phyloP scores from a whole-genome alignment of 495 filamentous ascomycete genomes.

The Cetradonia linearis region DNA sequence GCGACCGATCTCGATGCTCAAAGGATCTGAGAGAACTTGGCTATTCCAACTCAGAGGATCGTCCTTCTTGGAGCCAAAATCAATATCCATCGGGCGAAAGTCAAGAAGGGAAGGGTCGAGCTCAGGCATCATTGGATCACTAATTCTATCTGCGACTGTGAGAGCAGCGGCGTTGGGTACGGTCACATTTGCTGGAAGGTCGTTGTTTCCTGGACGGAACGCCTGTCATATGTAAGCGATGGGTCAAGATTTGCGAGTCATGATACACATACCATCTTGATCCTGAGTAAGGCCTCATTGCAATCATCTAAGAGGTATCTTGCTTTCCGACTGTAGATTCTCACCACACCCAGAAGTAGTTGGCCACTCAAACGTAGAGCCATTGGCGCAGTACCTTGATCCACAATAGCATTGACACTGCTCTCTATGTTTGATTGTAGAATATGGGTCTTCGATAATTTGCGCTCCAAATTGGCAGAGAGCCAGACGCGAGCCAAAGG shows the following conservation, averaged over 20 bases:
- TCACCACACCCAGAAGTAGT: slow-evolving; percentile 85
- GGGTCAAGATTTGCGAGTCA: not conserved
- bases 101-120: slow-evolving; percentile 67
- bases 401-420: slow-evolving; percentile 89
- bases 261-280: slow-evolving; percentile 74
- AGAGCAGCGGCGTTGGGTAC: slow-evolving; percentile 36
- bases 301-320: slow-evolving; percentile 94
- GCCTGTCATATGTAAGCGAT: slow-evolving; percentile 28
- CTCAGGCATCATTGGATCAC: slow-evolving; percentile 34
- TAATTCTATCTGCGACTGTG: slow-evolving; percentile 27
- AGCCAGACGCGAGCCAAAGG: slow-evolving; percentile 94
- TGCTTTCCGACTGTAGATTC: slow-evolving; percentile 95
- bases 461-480: slow-evolving; percentile 93
- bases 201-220: slow-evolving; percentile 46
- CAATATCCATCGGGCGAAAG: slow-evolving; percentile 51
- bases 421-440: slow-evolving; percentile 84
- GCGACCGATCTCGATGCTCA: slow-evolving; percentile 37
- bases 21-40: slow-evolving; percentile 58
- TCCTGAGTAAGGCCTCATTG: slow-evolving; percentile 92
- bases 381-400: slow-evolving; percentile 88
- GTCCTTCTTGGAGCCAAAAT: slow-evolving; percentile 49
- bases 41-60: slow-evolving; percentile 52
- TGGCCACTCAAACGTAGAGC: slow-evolving; percentile 89
- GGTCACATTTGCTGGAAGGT: slow-evolving; percentile 38
- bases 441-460: slow-evolving; percentile 89